Base-by-base conservation (phyloP, 106 monocot genomes). In the Allium cepa region DNA sequence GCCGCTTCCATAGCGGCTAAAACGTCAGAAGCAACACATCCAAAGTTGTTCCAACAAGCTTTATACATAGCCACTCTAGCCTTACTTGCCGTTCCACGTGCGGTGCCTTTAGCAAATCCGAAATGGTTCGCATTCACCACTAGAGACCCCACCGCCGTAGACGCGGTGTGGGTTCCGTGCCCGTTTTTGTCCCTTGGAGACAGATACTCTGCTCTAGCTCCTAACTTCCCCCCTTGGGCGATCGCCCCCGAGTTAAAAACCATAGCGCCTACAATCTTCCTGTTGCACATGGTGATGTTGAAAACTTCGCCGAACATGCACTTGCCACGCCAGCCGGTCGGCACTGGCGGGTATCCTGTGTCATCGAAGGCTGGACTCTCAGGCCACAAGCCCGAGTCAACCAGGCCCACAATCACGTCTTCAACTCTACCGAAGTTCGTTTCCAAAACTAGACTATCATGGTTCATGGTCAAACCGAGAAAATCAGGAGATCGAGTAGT, bases 21-120 rank as follows among this genome's bases (percentile, higher is more conserved):
- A 22, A 82, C 55, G 0, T 53, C 60, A 7, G 80, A 76, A 8
- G 22, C 59, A 26, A 8, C 13, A 27, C 87, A 56, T 0, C 10
- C 45, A 1, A 53, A 59, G 47, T 4, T 4, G 2, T 75, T 73
- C 87, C 84, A 81, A 45, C 72, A 76, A 0, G 63, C 71, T 65
- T 88, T 88, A 71, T 83, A 84, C 11, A 81, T 67, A 0, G 83
- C 83, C 50, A 88, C 10, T 49, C 79, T 63, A 4, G 90, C 90
- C 46, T 49, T 57, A 3, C 79, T 80, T 7, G 90, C 90, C 7
- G 81, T 64, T 1, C 90, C 90, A 9, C 57, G 27, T 3, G 87
- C 73, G 13, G 79, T 84, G 46, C 91, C 91, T 3, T 17, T 8
- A 10, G 81, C 87, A 63, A 83, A 81, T 10, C 81, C 79, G 58